phyloP scores from a whole-genome alignment of 2,329 filamentous ascomycete genomes.

The Colletotrichum godetiae region DNA sequence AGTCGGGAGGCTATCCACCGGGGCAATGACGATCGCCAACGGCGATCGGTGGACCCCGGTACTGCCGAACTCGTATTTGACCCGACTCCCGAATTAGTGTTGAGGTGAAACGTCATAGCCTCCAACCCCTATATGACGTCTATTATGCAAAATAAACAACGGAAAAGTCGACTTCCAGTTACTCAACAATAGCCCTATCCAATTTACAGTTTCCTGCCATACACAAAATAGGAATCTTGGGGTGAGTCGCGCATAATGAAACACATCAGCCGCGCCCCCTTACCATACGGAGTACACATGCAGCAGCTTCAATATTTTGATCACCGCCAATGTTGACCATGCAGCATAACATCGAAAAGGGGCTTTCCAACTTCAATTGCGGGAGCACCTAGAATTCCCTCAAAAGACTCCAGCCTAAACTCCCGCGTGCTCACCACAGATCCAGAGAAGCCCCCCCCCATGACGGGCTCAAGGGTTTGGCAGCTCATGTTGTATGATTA shows the following conservation, averaged over 20 bases:
- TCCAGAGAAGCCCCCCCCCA: background rate
- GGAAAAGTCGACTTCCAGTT: background rate
- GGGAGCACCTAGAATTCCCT: background rate
- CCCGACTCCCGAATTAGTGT: background rate
- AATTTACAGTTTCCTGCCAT: background rate
- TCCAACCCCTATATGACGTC: background rate
- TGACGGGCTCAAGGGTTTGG: background rate
- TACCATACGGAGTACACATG: background rate
- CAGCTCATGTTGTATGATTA: background rate
- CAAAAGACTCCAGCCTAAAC: background rate
- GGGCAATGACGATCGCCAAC: constrained; percentile 23
- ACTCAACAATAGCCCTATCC: background rate
- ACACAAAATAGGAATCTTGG: background rate
- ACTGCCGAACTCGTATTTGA: constrained; percentile 20
- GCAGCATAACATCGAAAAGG: background rate
- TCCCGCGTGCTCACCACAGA: background rate
- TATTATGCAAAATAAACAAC: background rate
- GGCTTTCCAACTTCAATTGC: background rate
- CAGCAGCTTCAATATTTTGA: background rate
- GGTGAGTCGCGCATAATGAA: background rate
- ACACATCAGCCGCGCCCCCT: background rate
- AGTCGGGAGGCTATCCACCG: background rate
- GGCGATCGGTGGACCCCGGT: constrained; percentile 14
- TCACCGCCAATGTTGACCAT: background rate
- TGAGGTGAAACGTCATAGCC: background rate